Base-by-base conservation (phyloP, 352 stramenopile genomes). In the Pilasporangium apinafurcum region DNA sequence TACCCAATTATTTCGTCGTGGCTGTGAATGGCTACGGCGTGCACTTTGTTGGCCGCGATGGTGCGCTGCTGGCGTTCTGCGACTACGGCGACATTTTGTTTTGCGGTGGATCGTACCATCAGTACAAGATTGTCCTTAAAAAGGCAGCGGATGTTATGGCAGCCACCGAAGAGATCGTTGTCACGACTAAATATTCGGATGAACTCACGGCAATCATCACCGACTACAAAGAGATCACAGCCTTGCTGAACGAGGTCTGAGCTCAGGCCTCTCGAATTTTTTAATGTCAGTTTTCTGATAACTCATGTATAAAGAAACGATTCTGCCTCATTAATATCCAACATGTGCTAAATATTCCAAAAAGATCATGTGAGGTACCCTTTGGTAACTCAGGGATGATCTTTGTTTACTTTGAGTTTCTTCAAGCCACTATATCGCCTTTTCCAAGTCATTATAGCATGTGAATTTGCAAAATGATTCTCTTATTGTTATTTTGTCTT, bases 21-120 rank as follows among this genome's bases (percentile, higher is more conserved):
- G 86, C 71, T 10, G 86, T 96, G 47, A 95, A 96, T 61, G 68
- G 73, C 27, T 82, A 88, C 27, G 91, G 91, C n/a, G 75, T 98
- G 59, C 83, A 95, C 55, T 88, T 98, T 37, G 60, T 97, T 17
- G 65, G 65, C n/a, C 62, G 78, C 2, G 64, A 86, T 44, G 66
- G 73, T 27, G 56, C 68, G 8, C 64, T 83, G 33, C 46, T 97
- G 8, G 67, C 56, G 8, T 81, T 73, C 29, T 87, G 68, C 44
- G 76, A 88, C 36, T 86, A 86, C 51, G 26, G 50, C 2, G 73
- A 92, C 37, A 60, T 89, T 5, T 54, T 61, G 8, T 77, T 71
- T 44, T 83, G 61, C 34, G 66, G 67, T 25, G 72, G 70, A 4
- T 47, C 65, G 22, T 79, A 79, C 42, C 64, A 79, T 35, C 69